Base-by-base conservation (phyloP, 1,139 yeast genomes). In the Suhomyces panamericanus region DNA sequence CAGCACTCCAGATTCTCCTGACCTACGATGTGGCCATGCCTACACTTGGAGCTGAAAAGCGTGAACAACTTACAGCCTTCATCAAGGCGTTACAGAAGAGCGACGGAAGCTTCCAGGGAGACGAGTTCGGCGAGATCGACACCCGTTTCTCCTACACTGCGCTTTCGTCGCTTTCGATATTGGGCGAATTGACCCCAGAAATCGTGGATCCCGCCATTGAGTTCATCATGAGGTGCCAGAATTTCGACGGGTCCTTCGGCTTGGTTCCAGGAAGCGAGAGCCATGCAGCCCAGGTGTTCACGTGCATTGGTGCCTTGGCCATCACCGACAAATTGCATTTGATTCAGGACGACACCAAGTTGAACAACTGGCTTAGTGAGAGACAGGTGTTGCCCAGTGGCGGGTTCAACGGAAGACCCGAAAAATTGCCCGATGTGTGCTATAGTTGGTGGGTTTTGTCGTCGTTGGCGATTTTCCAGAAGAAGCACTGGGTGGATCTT, bases 371-470 rank as follows among this genome's bases (percentile, higher is more conserved):
- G 98, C 73, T 93, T 16, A 79, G 93, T 56, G 98, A 93, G 61
- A 72, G 99, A 44, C 99, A 93, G 63, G 78, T 88, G n/a, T 56
- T 63, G 32, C 83, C 83, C 3, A 75, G 77, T 22, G 99, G 99
- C 6, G 99, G 99, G 0, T 73, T 93, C 44, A 93, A 93, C 60
- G 99, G 99, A 0, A 78, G 99, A 40, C 99, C 99, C 0, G 96
- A 95, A 52, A 93, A 93, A 62, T 69, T 91, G 22, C 97, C 98
- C 0, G 99, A 93, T 64, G 96, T 88, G 13, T 93, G 99, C 62
- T 93, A 93, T 62, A 84, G 95, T 59, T 95, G 98, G 98, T 93
- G 99, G 99, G 96, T 90, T 6, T 65, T 91, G 35, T 85, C 96
- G 1, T 78, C 93, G 1, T 67, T 93, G 41, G 78, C 87, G 0